Evolutionary conservation across 345 rosid genomes (phyloP).

Genomic region (Populus davidiana): DNA sequence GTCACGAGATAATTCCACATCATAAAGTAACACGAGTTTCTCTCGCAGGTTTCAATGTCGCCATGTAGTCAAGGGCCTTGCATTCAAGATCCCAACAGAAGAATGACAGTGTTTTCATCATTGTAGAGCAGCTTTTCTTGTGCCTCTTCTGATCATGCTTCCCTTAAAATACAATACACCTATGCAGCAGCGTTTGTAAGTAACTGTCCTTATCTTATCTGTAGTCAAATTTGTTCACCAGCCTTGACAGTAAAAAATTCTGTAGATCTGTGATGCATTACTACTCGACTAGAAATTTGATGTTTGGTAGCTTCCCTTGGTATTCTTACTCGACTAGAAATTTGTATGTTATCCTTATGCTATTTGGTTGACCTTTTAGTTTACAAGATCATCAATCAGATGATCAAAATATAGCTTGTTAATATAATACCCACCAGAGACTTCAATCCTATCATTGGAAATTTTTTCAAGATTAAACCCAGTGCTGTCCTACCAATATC

Average conservation of each 20-base stretch:
- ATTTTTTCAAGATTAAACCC: background rate
- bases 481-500: background rate
- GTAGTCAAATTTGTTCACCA: no score
- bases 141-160: background rate
- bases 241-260: background rate
- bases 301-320: background rate
- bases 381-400: background rate
- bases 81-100: slow-evolving; percentile 49
- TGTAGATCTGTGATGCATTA: no score
- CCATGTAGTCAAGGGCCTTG: slow-evolving; percentile 68
- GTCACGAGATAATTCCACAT: background rate
- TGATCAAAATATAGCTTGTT: background rate
- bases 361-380: background rate
- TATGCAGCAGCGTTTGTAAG: background rate
- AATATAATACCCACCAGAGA: background rate
- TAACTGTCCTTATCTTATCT: background rate
- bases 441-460: background rate
- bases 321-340: background rate
- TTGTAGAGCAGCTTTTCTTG: background rate
- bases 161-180: background rate
- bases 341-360: background rate
- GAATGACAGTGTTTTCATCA: slow-evolving; percentile 35
- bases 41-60: slow-evolving; percentile 78
- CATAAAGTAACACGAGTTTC: background rate
- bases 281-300: no score